Percentiles rank a stretch among this genome's conserved stretches.
phyloP scores from a whole-genome alignment of 2,329 filamentous ascomycete genomes.

The Aspergillus alliaceus region DNA sequence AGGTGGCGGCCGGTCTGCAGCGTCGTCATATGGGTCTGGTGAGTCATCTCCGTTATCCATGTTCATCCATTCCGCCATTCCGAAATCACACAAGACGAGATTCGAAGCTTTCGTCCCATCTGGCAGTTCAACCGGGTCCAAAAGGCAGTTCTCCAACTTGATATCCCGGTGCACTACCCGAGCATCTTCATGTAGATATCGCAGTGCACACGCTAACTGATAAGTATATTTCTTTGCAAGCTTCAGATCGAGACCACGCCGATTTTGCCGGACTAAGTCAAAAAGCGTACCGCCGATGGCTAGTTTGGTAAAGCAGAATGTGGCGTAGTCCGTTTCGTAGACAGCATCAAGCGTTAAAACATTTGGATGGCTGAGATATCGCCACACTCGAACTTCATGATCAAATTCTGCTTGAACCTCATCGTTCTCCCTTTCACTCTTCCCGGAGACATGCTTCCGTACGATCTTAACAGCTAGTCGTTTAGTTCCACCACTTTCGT shows the following conservation, averaged over 20 bases:
- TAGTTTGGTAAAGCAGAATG: conserved; percentile 66
- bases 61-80: conserved; percentile 67
- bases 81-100: conserved; percentile 66
- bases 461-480: conserved; percentile 66
- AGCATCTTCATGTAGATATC: conserved; percentile 68
- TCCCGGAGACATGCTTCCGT: conserved; percentile 57
- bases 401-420: conserved; percentile 66
- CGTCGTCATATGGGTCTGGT: conserved; percentile 50
- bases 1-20: conserved; percentile 48
- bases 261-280: conserved; percentile 59
- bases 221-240: conserved; percentile 62
- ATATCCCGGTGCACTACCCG: conserved; percentile 67
- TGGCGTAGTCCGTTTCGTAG: conserved; percentile 67
- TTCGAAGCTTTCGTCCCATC: conserved; percentile 54
- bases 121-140: conserved; percentile 54
- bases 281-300: conserved; percentile 65
- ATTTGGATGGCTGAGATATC: conserved; percentile 62
- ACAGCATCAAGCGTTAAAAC: conserved; percentile 63
- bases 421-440: conserved; percentile 62
- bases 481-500: conserved; percentile 55
- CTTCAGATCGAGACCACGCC: conserved; percentile 51
- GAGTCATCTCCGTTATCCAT: conserved; percentile 54
- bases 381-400: conserved; percentile 68
- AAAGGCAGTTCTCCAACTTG: conserved; percentile 67
- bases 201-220: conserved; percentile 63